These are phyloP conservation scores for Pezicula radicicola DNA, from an alignment of 2,329 filamentous ascomycete genomes.

Conservation along the genomic window DNA sequence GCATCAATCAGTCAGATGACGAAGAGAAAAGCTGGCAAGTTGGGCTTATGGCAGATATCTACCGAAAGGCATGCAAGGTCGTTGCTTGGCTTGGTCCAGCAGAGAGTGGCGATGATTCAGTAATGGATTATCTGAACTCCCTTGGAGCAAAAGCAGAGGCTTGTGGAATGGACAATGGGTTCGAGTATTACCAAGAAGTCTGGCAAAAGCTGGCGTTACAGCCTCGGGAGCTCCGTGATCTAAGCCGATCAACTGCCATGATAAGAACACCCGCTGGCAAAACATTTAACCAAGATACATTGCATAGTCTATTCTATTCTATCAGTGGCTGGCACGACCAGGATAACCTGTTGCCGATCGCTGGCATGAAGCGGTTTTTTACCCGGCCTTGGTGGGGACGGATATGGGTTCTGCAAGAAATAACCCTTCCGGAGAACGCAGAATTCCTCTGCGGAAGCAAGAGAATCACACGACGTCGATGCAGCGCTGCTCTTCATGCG, in stretches of 20 bases:
- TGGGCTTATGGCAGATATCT: slow-evolving; percentile 11
- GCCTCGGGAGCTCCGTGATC: slow-evolving; percentile 3
- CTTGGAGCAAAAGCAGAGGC: slow-evolving; percentile 10
- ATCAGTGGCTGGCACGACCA: slow-evolving; percentile 12
- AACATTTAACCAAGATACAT: slow-evolving; percentile 4
- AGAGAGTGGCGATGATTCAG: slow-evolving; percentile 4
- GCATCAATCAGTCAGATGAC: slow-evolving; percentile 11
- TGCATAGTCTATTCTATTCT: slow-evolving; percentile 9
- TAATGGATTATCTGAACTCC: slow-evolving; percentile 7
- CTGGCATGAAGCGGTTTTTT: slow-evolving; percentile 9
- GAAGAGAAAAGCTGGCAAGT: slow-evolving; percentile 11
- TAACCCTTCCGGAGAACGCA: slow-evolving; percentile 10
- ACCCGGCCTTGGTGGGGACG: slow-evolving; percentile 8
- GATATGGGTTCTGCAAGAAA: slow-evolving; percentile 15
- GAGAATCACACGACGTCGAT: slow-evolving; percentile 9
- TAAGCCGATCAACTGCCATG: background rate
- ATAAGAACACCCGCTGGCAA: slow-evolving; percentile 6
- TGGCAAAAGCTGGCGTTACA: slow-evolving; percentile 7
- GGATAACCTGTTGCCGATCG: slow-evolving; percentile 10
- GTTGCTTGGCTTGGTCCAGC: slow-evolving; percentile 13
- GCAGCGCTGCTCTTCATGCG: slow-evolving; percentile 9
- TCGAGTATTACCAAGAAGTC: slow-evolving; percentile 3
- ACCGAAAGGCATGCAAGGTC: slow-evolving; percentile 3
- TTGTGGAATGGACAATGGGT: slow-evolving; percentile 8
- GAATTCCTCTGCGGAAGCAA: slow-evolving; percentile 12